Conservation (phyloP, 345 rosid species). For the Dimocarpus longan region DNA sequence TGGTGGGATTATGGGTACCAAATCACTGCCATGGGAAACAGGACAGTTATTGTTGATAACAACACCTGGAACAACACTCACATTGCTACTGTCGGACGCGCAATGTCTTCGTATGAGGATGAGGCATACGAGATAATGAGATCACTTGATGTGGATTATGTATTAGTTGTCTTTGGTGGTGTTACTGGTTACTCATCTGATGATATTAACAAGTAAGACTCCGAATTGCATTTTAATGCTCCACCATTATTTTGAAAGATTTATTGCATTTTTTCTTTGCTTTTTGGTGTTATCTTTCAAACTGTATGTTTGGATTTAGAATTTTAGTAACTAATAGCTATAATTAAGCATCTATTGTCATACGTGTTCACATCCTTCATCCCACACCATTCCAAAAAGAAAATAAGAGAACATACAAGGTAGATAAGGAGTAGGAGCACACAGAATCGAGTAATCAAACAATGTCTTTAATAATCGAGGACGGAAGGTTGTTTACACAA, state of each 20-base stretch:
- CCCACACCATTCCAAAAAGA: background rate
- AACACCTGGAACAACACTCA: conserved; percentile 99
- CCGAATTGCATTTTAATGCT: background rate
- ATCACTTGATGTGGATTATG: conserved; percentile 96
- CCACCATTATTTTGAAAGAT: background rate
- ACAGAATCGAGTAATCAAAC: background rate
- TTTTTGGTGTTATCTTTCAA: background rate
- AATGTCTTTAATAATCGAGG: background rate
- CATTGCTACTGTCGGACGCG: conserved; percentile 99
- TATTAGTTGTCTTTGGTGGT: conserved; percentile 96
- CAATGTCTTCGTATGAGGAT: conserved; percentile 97
- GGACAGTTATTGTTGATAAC: conserved; percentile 98
- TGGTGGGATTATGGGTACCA: conserved; percentile 99
- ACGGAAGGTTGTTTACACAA: background rate
- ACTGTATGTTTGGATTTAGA: background rate
- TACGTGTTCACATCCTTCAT: background rate
- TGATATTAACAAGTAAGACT: conserved; percentile 93
- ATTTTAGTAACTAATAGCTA: background rate
- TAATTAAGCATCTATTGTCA: background rate
- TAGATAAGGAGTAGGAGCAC: background rate
- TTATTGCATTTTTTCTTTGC: background rate
- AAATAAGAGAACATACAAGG: background rate
- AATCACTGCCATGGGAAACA: conserved; percentile 99
- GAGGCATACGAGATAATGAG: conserved; percentile 96
- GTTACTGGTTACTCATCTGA: conserved; percentile 99